These are phyloP conservation scores for Colletotrichum sp. DNA, from an alignment of 2,329 filamentous ascomycete genomes.

Conservation along the genomic window DNA sequence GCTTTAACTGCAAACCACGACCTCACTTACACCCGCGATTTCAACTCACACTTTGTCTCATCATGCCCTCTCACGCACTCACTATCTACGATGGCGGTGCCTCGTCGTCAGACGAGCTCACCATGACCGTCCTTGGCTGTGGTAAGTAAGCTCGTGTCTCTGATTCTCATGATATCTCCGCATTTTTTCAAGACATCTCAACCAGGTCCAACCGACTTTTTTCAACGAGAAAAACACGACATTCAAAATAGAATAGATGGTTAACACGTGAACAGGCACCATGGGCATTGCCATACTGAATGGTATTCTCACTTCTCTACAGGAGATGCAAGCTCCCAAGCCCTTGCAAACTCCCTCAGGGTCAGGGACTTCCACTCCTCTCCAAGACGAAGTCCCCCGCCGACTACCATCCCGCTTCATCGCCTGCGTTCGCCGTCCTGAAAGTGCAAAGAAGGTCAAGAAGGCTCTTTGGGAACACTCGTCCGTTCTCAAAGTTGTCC, in stretches of 20 bases:
- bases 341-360: constrained; percentile 44
- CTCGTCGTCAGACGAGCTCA: constrained; percentile 55
- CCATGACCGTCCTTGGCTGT: constrained; percentile 81
- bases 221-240: background rate
- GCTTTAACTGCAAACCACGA: background rate
- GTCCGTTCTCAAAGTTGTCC: constrained; percentile 67
- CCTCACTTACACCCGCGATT: constrained; percentile 13
- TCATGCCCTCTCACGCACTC: constrained; percentile 25
- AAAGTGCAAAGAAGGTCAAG: constrained; percentile 72
- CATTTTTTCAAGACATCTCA: background rate
- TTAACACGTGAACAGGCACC: constrained; percentile 59
- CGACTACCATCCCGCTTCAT: constrained; percentile 78
- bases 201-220: background rate
- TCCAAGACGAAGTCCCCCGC: constrained; percentile 51
- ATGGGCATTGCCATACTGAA: constrained; percentile 87
- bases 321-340: constrained; percentile 50
- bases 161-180: too few species aligned
- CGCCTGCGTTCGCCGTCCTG: constrained; percentile 76
- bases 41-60: constrained; percentile 13
- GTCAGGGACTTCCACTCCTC: constrained; percentile 48
- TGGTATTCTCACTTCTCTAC: constrained; percentile 77
- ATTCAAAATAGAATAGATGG: background rate
- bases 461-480: constrained; percentile 68
- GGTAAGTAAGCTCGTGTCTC: constrained; percentile 57
- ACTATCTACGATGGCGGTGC: constrained; percentile 30